Percentiles rank a stretch among this genome's conserved stretches.
Conservation (phyloP, 257 asterid species). For the Perilla frutescens region DNA sequence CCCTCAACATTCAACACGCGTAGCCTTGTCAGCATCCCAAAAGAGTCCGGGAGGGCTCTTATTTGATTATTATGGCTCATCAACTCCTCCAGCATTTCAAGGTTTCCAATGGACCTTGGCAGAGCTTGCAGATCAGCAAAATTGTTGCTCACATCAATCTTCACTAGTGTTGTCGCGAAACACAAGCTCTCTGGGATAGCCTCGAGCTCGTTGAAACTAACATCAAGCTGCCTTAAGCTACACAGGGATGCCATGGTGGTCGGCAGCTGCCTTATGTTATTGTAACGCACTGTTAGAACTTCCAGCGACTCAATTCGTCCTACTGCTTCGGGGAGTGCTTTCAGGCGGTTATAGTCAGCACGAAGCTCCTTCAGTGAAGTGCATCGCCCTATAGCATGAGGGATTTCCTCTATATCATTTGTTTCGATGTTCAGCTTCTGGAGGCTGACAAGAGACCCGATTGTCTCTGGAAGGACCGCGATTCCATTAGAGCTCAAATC, state of each 20-base stretch:
- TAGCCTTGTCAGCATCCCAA: slow-evolving; percentile 68
- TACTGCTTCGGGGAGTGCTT: slow-evolving; percentile 93
- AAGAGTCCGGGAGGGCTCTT: slow-evolving; percentile 77
- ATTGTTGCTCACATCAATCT: slow-evolving; percentile 87
- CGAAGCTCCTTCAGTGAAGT: slow-evolving; percentile 70
- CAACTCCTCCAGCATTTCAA: slow-evolving; percentile 87
- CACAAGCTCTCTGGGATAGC: slow-evolving; percentile 89
- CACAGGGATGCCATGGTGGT: slow-evolving; percentile 84
- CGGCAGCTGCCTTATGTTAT: slow-evolving; percentile 79
- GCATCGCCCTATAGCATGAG: slow-evolving; percentile 84
- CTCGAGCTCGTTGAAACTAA: slow-evolving; percentile 91
- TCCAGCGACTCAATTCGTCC: slow-evolving; percentile 77
- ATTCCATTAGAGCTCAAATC: slow-evolving; percentile 80
- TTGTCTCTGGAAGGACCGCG: slow-evolving; percentile 66
- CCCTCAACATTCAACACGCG: slow-evolving; percentile 71
- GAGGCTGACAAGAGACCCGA: slow-evolving; percentile 75
- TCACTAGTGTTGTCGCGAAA: slow-evolving; percentile 78
- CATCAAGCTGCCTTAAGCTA: slow-evolving; percentile 71
- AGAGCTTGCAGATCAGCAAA: slow-evolving; percentile 75
- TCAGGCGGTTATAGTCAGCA: slow-evolving; percentile 79
- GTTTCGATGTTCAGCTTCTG: slow-evolving; percentile 67
- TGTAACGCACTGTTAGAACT: slow-evolving; percentile 71
- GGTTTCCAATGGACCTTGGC: slow-evolving; percentile 91
- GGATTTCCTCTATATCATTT: slow-evolving; percentile 80
- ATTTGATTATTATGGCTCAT: slow-evolving; percentile 74